Evolutionary conservation across 257 asterid species (phyloP).

Genomic region (Jaltomata sinuosa): DNA sequence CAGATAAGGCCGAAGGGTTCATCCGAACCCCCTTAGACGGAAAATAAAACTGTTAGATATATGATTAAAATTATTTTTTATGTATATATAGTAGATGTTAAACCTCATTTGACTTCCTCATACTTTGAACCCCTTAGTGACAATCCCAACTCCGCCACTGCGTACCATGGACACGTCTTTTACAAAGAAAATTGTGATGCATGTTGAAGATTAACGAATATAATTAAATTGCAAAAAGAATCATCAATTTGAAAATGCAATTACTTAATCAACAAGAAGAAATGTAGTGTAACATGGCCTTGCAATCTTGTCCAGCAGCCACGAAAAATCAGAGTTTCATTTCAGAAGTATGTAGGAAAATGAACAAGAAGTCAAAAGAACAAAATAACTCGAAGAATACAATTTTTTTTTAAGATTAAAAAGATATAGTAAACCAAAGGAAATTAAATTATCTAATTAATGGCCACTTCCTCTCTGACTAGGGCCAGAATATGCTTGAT

Average conservation of each 20-base stretch:
- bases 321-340: too few relatives aligned
- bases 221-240: neutral
- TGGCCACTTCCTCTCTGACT: conserved; percentile 17
- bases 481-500: conserved; percentile 20
- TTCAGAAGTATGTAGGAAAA: neutral
- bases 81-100: too few relatives aligned
- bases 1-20: too few relatives aligned
- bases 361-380: neutral
- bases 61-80: too few relatives aligned
- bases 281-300: neutral
- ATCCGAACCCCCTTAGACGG: too few relatives aligned
- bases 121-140: too few relatives aligned
- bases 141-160: too few relatives aligned
- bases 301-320: neutral
- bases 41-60: too few relatives aligned
- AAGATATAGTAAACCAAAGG: neutral
- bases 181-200: neutral
- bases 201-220: neutral
- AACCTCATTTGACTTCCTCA: too few relatives aligned
- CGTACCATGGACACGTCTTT: neutral
- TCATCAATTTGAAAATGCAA: neutral
- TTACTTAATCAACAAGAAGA: neutral
- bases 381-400: neutral
- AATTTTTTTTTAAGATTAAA: neutral
- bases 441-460: neutral